Evolutionary conservation across 441 rosid genomes (phyloP).

Genomic region (Arabidopsis hybrid): DNA sequence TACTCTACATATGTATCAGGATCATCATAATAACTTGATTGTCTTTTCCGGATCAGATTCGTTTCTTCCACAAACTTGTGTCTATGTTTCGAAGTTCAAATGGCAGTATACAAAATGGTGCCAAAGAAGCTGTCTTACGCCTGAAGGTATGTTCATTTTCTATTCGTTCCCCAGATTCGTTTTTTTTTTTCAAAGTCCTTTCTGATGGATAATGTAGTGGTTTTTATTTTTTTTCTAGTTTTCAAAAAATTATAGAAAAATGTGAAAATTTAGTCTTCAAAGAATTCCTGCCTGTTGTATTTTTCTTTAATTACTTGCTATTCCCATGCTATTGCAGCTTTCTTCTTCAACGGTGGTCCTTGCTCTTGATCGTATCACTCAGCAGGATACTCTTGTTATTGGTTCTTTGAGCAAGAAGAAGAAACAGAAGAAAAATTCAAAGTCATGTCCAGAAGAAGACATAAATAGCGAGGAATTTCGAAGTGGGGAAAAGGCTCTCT

Average conservation of each 20-base stretch:
- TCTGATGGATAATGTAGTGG: not conserved
- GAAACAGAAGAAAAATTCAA: slow-evolving; percentile 74
- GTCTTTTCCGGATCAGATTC: slow-evolving; percentile 57
- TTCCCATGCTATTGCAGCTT: slow-evolving; percentile 63
- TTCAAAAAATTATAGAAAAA: not conserved
- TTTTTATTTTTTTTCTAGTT: not conserved
- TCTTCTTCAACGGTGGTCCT: slow-evolving; percentile 61
- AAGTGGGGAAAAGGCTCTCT: slow-evolving; percentile 57
- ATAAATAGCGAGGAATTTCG: slow-evolving; percentile 42
- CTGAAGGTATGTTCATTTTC: slow-evolving; percentile 67
- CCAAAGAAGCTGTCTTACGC: slow-evolving; percentile 79
- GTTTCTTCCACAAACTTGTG: slow-evolving; percentile 71
- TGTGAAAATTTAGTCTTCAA: not conserved
- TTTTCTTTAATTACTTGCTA: slow-evolving; percentile 31
- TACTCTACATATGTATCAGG: slow-evolving; percentile 2
- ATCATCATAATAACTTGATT: slow-evolving; percentile 17
- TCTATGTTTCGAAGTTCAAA: slow-evolving; percentile 60
- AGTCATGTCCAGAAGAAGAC: slow-evolving; percentile 45
- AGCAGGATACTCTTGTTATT: slow-evolving; percentile 45
- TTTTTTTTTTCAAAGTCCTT: slow-evolving; percentile 12
- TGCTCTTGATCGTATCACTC: slow-evolving; percentile 60
- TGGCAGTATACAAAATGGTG: slow-evolving; percentile 74
- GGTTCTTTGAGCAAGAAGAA: slow-evolving; percentile 59
- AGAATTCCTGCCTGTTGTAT: slow-evolving; percentile 22
- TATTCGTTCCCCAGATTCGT: slow-evolving; percentile 20